Base-by-base conservation (phyloP, 2,329 filamentous ascomycete species). In the Arachnopeziza araneosa region DNA sequence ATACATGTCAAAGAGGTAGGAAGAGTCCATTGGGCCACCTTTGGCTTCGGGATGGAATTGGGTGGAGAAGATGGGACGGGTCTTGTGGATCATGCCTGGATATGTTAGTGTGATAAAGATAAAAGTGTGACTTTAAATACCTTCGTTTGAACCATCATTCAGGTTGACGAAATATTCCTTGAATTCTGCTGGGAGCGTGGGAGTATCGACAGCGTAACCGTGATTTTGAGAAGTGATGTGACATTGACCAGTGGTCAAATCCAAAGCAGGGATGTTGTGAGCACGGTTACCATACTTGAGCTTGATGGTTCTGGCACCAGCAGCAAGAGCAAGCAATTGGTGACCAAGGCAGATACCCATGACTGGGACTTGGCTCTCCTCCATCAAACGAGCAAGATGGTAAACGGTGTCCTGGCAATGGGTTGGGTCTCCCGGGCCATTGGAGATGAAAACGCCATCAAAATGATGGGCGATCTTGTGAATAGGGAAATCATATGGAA, bases 11-110 rank as follows among this genome's bases (percentile, higher is more conserved):
- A 99, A 99, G 62, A 99, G 83, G 78, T 96, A 98, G 1, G 91
- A 87, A 65, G 91, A 96, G 80, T 99, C 95, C 78, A 96, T 89
- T 58, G 95, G 95, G 58, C 95, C 95, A 63, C 95, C 95, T 82
- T 96, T 96, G 68, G 95, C 95, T 79, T 99, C 95, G 19, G 95
- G 95, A 74, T 99, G 95, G 86, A 99, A 99, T 77, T 99, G 95
- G 24, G 93, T 96, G 65, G 90, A 93, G 83, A 99, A 98, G 75
- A 99, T 99, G 64, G 95, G 95, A 44, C 93, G 90, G 60, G 90
- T 89, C 78, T 89, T 92, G 83, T 99, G 95, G 74, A 97, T 92
- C 86, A 99, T 91, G 62, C 90, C 80, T 79, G 52, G 30, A 55
- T 56, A 23, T 71, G 61, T 68, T 58, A 69, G 62, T 55, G 53